Conservation (phyloP, 306 rosid genomes). For the Prunus persica region DNA sequence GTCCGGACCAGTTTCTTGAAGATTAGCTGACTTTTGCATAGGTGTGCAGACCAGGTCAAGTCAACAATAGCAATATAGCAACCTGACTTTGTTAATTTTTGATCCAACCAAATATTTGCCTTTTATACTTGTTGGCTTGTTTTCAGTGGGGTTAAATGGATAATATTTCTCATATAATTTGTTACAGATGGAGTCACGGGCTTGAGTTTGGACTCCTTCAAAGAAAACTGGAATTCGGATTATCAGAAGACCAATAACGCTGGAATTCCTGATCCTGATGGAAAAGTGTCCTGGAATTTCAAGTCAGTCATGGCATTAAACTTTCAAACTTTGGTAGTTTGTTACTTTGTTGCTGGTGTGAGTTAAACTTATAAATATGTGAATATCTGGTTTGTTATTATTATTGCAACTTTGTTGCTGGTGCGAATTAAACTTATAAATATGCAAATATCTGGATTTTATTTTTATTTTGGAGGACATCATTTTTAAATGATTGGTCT, state of each 20-base stretch:
- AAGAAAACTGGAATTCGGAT: conserved; percentile 81
- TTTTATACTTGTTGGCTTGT: neutral
- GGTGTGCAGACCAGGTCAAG: neutral
- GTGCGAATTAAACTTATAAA: neutral
- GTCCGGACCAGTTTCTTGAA: neutral
- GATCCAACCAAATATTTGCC: neutral
- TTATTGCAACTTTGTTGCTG: neutral
- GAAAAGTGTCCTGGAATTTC: conserved; percentile 76
- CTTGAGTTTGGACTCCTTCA: conserved; percentile 56
- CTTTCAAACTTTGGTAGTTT: conserved; percentile 4
- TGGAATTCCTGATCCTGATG: conserved; percentile 78
- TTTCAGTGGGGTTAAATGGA: conserved; percentile 13
- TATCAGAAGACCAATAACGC: conserved; percentile 77
- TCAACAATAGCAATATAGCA: neutral
- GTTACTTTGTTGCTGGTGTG: conserved; percentile 6
- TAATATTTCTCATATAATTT: conserved; percentile 23
- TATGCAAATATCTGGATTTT: neutral
- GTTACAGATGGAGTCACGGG: conserved; percentile 83
- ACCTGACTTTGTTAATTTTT: neutral
- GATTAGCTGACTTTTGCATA: neutral
- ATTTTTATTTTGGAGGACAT: neutral
- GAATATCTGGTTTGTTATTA: neutral
- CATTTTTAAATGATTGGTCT: too few relatives aligned
- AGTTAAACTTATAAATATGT: neutral
- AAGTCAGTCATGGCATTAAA: conserved; percentile 49